Evolutionary conservation across 2,329 filamentous ascomycete genomes (phyloP).

Genomic region (Grosmannia huntii): DNA sequence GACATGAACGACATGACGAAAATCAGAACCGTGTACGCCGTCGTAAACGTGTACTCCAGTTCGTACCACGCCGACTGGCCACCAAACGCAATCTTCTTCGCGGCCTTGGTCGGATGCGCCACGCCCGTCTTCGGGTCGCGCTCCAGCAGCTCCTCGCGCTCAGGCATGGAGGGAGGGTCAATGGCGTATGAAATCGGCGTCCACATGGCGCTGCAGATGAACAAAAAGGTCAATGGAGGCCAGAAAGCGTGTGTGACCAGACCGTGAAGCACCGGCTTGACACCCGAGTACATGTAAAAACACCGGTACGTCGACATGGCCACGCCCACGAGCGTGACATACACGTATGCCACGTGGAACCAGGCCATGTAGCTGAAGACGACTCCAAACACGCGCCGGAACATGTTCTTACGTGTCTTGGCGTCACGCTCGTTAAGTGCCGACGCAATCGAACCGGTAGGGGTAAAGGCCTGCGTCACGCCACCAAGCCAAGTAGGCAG

Average conservation of each 20-base stretch:
- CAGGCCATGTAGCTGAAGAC: conserved; percentile 40
- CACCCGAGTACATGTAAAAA: conserved; percentile 30
- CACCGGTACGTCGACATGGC: conserved; percentile 30
- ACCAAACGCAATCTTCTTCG: conserved; percentile 35
- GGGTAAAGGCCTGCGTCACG: conserved; percentile 43
- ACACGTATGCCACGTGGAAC: conserved; percentile 22
- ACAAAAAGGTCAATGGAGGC: conserved; percentile 46
- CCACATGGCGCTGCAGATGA: conserved; percentile 41
- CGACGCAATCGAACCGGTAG: conserved; percentile 43
- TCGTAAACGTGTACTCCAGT: conserved; percentile 38
- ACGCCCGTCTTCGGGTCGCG: conserved; percentile 41
- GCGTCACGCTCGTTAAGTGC: conserved; percentile 45
- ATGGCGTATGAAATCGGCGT: conserved; percentile 48
- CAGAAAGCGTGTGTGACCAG: conserved; percentile 49
- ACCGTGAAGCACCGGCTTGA: conserved; percentile 39
- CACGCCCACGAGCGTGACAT: conserved; percentile 31
- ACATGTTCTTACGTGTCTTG: conserved; percentile 36
- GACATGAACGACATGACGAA: conserved; percentile 25
- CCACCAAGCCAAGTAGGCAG: conserved; percentile 48
- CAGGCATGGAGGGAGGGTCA: conserved; percentile 43
- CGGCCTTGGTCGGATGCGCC: conserved; percentile 29
- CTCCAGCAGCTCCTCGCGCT: conserved; percentile 42
- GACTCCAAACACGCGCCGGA: conserved; percentile 39
- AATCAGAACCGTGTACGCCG: conserved; percentile 33
- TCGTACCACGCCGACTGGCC: conserved; percentile 43